Percentiles rank a stretch among this genome's conserved stretches.
These are phyloP conservation scores for Myxozyma lipomycoides DNA, from an alignment of 805 yeast genomes.

Conservation along the genomic window DNA sequence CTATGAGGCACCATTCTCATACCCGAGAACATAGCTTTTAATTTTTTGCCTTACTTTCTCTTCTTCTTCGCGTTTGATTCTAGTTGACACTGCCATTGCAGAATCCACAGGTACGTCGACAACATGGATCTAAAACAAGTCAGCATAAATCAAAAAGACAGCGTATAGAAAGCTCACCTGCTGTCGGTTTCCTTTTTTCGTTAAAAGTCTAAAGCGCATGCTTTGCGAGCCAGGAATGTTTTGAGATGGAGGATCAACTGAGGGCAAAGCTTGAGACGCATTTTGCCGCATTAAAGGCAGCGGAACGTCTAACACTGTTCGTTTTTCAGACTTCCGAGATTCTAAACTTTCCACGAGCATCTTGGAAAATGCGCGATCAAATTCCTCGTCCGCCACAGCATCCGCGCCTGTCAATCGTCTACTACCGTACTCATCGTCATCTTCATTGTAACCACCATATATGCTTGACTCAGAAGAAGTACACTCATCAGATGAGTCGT, in stretches of 20 bases:
- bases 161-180: conserved; percentile 10
- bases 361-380: conserved; percentile 26
- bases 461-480: no score
- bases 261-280: not conserved
- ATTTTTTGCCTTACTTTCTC: conserved; percentile 26
- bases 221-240: conserved; percentile 3
- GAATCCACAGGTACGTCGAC: conserved; percentile 29
- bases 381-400: conserved; percentile 26
- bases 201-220: conserved; percentile 24
- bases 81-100: conserved; percentile 27
- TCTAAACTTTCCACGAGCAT: conserved; percentile 28
- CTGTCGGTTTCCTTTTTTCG: conserved; percentile 26
- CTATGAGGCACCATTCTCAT: no score
- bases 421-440: conserved; percentile 2
- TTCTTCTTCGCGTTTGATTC: conserved; percentile 26
- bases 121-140: conserved; percentile 9
- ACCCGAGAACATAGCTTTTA: conserved; percentile 27
- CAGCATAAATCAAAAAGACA: not conserved
- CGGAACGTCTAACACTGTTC: conserved; percentile 27
- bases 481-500: no score
- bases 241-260: not conserved
- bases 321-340: conserved; percentile 20
- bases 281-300: conserved; percentile 21
- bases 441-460: conserved; percentile 12
- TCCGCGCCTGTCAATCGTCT: not conserved